Conservation (phyloP, 2,329 filamentous ascomycete genomes). For the Teratosphaeria zuluensis region DNA sequence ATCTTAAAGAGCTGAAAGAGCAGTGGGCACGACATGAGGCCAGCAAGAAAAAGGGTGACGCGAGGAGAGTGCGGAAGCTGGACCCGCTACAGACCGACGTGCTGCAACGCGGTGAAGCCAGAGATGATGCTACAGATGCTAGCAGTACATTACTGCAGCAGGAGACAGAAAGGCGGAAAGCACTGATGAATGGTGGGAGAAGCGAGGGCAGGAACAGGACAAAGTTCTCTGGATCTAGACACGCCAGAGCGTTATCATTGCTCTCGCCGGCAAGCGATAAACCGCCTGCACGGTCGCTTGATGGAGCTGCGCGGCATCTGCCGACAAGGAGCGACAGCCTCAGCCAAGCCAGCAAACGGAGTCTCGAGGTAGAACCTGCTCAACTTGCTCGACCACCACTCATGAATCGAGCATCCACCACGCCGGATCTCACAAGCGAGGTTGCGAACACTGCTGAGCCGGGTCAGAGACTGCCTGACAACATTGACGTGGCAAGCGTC, state of each 20-base stretch:
- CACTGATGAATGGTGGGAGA: constrained; percentile 45
- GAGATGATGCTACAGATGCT: constrained; percentile 39
- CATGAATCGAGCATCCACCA: constrained; percentile 10
- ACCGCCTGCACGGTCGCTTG: neutral
- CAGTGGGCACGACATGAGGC: constrained; percentile 74
- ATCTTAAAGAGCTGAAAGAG: constrained; percentile 67
- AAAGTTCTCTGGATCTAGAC: constrained; percentile 53
- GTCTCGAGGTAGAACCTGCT: neutral
- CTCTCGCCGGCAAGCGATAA: constrained; percentile 51
- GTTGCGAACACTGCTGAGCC: constrained; percentile 25
- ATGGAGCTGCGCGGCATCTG: neutral
- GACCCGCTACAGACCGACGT: constrained; percentile 30
- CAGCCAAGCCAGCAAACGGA: constrained; percentile 1
- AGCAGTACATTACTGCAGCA: constrained; percentile 35
- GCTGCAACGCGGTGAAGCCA: constrained; percentile 26
- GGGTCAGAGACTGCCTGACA: constrained; percentile 9
- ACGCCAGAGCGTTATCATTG: constrained; percentile 64
- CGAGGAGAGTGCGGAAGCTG: constrained; percentile 46
- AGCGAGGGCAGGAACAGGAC: constrained; percentile 37
- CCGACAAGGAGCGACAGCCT: constrained; percentile 19
- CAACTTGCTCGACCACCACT: neutral
- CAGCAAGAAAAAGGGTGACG: constrained; percentile 62
- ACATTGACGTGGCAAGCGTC: constrained; percentile 29
- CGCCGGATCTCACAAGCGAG: constrained; percentile 14
- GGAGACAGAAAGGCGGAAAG: constrained; percentile 66